These are phyloP conservation scores for Diaporthe aspalathi DNA, from an alignment of 2,329 filamentous ascomycete species.

Conservation along the genomic window DNA sequence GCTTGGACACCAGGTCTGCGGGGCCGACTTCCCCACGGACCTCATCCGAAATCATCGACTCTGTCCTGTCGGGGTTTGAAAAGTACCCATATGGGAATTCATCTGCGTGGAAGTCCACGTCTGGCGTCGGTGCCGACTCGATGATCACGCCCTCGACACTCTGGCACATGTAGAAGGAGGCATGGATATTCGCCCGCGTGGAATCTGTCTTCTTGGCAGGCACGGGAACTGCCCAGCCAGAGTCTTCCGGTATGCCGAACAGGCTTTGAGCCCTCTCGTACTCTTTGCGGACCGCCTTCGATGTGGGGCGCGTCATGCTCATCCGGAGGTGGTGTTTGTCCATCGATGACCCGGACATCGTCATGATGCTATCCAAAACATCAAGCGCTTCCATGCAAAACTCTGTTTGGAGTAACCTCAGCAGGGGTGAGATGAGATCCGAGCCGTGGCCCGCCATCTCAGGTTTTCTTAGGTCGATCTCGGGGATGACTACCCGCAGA, in stretches of 20 bases:
- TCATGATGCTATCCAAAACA: constrained; percentile 95
- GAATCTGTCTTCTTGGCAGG: constrained; percentile 89
- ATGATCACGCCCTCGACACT: constrained; percentile 68
- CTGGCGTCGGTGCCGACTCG: constrained; percentile 78
- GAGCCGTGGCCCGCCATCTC: constrained; percentile 92
- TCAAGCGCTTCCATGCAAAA: constrained; percentile 92
- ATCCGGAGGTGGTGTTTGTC: constrained; percentile 95
- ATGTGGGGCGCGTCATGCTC: constrained; percentile 95
- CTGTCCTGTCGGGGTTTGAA: constrained; percentile 76
- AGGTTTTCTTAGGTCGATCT: constrained; percentile 91
- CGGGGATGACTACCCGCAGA: constrained; percentile 84
- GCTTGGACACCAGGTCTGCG: constrained; percentile 83
- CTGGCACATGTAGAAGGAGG: constrained; percentile 94
- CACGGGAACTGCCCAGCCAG: constrained; percentile 95
- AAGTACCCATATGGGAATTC: constrained; percentile 88
- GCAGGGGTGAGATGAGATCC: constrained; percentile 91
- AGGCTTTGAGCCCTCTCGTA: constrained; percentile 94
- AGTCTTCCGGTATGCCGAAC: constrained; percentile 95
- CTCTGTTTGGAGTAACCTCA: constrained; percentile 90
- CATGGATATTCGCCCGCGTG: constrained; percentile 92
- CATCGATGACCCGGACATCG: constrained; percentile 90
- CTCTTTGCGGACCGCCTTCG: constrained; percentile 88
- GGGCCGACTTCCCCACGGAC: constrained; percentile 77
- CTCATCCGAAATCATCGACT: constrained; percentile 94
- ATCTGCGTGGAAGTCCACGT: constrained; percentile 92